Base-by-base conservation (phyloP, 2,329 filamentous ascomycete genomes). In the Cytospora chrysosperma region DNA sequence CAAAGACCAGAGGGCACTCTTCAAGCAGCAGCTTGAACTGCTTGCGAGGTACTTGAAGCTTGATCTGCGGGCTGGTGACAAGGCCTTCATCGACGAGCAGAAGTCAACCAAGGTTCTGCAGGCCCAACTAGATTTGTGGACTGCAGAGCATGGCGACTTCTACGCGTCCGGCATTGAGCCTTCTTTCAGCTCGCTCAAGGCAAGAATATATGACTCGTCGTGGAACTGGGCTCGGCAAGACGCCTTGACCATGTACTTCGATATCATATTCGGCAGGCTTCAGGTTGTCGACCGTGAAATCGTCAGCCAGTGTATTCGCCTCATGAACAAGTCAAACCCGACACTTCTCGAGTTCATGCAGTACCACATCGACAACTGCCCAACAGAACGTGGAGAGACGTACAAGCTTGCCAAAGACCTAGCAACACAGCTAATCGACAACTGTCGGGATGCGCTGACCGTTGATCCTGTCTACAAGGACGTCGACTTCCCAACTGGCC, bases 221-320 rank as follows among this genome's bases (percentile, higher is more conserved):
- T 99, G 95, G 95, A 99, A 99, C 77, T 99, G 95, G 95, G 95
- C 93, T 67, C 90, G 95, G 59, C 95, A 99, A 75, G 95, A 99
- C 76, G 95, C 94, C 30, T 86, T 99, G 60, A 95, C 85, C 81
- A 99, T 99, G 94, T 99, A 95, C 82, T 99, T 93, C 79, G 95
- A 99, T 73, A 96, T 99, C 73, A 97, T 99, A 73, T 99, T 99
- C 72, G 95, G 95, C 64, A 88, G 95, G 66, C 87, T 99, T 60
- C 88, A 95, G 81, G 92, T 89, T 56, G 91, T 99, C 49, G 95
- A 99, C 73, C 91, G 95, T 68, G 95, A 99, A 77, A 99, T 98
- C 71, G 95, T 99, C 74, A 97, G 93, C 78, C 93, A 93, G 76
- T 99, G 95, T 79, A 98, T 99, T 73, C 91, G 92, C 69, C 95